phyloP scores from a whole-genome alignment of 1,284 basidiomycete species.

The Mycosarcoma mackinlayi region DNA sequence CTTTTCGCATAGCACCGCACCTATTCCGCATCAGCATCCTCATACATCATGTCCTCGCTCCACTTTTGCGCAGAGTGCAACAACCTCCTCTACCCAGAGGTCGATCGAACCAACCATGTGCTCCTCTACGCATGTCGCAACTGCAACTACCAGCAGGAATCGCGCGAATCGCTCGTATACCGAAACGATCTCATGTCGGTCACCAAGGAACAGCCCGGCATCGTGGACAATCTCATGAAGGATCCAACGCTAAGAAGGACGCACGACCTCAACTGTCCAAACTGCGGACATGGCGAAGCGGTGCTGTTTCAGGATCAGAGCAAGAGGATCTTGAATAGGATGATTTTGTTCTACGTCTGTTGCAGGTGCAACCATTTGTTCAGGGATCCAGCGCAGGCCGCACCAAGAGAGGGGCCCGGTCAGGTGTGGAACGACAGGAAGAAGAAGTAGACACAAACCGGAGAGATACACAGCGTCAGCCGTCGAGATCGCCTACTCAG shows the following conservation, averaged over 20 bases:
- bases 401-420: constrained; percentile 34
- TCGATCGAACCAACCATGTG: constrained; percentile 82
- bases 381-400: constrained; percentile 45
- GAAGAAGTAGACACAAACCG: constrained; percentile 30
- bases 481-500: too few relatives aligned
- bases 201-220: constrained; percentile 90
- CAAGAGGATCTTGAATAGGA: constrained; percentile 64
- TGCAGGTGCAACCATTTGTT: constrained; percentile 63
- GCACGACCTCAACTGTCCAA: constrained; percentile 61
- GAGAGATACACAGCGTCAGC: too few relatives aligned
- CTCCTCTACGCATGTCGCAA: constrained; percentile 94
- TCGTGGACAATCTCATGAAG: constrained; percentile 86
- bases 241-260: constrained; percentile 81
- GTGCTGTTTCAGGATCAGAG: constrained; percentile 67
- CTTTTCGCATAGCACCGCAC: too few relatives aligned
- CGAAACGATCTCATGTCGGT: constrained; percentile 92
- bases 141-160: constrained; percentile 86
- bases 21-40: background rate
- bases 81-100: constrained; percentile 87
- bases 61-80: constrained; percentile 72
- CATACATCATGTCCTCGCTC: constrained; percentile 56
- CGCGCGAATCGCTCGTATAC: constrained; percentile 89
- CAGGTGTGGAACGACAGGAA: constrained; percentile 54
- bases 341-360: constrained; percentile 67
- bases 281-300: constrained; percentile 59